phyloP scores from a whole-genome alignment of 1,284 basidiomycete genomes.

The Pterulicium gracile region DNA sequence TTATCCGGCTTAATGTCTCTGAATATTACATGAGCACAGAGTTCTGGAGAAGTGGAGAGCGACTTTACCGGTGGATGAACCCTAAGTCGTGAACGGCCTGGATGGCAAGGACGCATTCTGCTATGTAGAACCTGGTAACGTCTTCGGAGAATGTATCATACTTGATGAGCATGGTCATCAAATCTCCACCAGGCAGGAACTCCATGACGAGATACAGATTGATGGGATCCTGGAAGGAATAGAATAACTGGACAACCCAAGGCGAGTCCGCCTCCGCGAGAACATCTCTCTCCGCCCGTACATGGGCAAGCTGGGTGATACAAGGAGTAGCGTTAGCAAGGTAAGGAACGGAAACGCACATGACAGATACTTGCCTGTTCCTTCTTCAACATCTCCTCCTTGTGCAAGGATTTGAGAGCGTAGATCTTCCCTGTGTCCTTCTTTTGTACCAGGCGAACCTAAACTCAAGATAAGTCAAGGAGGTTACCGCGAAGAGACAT shows the following conservation, averaged over 20 bases:
- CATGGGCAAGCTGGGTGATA: constrained; percentile 79
- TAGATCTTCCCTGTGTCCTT: constrained; percentile 97
- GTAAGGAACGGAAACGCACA: constrained; percentile 4
- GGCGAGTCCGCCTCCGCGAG: constrained; percentile 94
- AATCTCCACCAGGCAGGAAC: constrained; percentile 94
- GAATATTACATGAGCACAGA: constrained; percentile 7
- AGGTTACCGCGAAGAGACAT: neutral
- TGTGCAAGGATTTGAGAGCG: constrained; percentile 97
- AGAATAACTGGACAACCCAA: constrained; percentile 97
- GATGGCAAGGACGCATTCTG: constrained; percentile 86
- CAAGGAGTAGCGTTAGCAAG: constrained; percentile 41
- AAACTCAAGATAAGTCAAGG: constrained; percentile 2
- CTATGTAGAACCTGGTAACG: constrained; percentile 96
- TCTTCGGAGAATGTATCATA: constrained; percentile 99
- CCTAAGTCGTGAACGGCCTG: constrained; percentile 89
- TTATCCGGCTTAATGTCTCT: constrained; percentile 96
- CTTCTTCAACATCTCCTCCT: constrained; percentile 99
- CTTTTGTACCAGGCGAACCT: constrained; percentile 96
- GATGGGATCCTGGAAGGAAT: constrained; percentile 94
- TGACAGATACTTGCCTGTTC: constrained; percentile 64
- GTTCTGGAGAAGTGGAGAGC: constrained; percentile 1
- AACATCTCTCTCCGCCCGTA: constrained; percentile 75
- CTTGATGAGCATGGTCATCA: constrained; percentile 99
- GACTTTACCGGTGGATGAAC: constrained; percentile 75
- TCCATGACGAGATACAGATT: constrained; percentile 99